A percentile compares a stretch with the other conserved stretches of the same genome.
phyloP scores from a whole-genome alignment of 1,284 basidiomycete genomes.

The Rhodotorula mucilaginosa region DNA sequence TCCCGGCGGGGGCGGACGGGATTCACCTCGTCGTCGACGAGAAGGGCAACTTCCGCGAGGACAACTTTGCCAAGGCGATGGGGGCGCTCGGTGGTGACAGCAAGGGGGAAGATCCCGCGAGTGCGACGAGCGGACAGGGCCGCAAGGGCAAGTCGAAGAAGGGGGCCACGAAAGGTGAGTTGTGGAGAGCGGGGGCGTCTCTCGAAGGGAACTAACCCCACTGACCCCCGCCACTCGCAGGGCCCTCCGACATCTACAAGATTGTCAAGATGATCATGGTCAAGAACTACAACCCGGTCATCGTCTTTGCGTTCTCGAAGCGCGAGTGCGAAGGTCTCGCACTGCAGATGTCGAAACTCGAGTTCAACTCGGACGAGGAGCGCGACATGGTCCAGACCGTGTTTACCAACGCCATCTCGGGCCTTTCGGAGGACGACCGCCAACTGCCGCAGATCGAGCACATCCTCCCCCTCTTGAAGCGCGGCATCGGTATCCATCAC shows the following conservation, averaged over 20 bases:
- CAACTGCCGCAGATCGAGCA: slow-evolving; percentile 92
- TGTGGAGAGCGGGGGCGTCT: neutral
- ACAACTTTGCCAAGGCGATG: slow-evolving; percentile 98
- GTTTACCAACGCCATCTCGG: slow-evolving; percentile 92
- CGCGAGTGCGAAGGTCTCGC: slow-evolving; percentile 95
- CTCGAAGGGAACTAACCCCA: slow-evolving; percentile 1
- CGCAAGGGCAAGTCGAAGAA: slow-evolving; percentile 86
- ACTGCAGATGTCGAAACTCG: slow-evolving; percentile 87
- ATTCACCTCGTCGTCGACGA: slow-evolving; percentile 98
- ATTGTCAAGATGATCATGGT: slow-evolving; percentile 99
- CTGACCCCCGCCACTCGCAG: slow-evolving; percentile 50
- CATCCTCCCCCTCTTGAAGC: slow-evolving; percentile 85
- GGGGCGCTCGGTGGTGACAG: slow-evolving; percentile 73
- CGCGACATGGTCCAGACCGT: slow-evolving; percentile 83
- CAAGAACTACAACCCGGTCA: slow-evolving; percentile 97
- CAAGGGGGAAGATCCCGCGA: slow-evolving; percentile 80
- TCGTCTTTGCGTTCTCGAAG: slow-evolving; percentile 98
- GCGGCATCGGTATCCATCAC: slow-evolving; percentile 98
- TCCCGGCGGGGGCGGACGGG: slow-evolving; percentile 92
- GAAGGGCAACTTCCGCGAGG: slow-evolving; percentile 92
- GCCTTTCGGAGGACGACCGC: slow-evolving; percentile 81
- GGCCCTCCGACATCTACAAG: slow-evolving; percentile 92
- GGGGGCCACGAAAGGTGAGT: slow-evolving; percentile 80
- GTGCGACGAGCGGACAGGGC: slow-evolving; percentile 56
- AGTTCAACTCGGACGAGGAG: slow-evolving; percentile 93